Evolutionary conservation across 2,329 filamentous ascomycete species (phyloP).

Genomic region (Thielaviopsis populi): DNA sequence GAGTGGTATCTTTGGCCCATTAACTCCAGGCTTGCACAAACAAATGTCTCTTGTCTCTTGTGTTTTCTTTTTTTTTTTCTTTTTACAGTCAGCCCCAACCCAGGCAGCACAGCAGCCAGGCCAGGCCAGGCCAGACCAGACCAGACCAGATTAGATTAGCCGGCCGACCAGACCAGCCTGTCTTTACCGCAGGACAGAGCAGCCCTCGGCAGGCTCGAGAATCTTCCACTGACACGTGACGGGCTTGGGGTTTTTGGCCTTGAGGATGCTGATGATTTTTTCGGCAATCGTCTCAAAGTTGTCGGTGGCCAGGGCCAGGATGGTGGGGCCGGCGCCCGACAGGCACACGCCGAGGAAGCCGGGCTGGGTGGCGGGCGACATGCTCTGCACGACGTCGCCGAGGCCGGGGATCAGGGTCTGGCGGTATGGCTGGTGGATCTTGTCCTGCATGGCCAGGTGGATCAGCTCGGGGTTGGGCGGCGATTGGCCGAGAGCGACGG

Average conservation of each 20-base stretch:
- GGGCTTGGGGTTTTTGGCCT: constrained; percentile 39
- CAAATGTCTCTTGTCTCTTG: not conserved
- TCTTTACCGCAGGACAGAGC: constrained; percentile 29
- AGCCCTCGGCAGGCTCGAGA: constrained; percentile 72
- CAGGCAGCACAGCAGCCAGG: no score
- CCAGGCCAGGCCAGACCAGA: no score
- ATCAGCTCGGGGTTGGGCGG: constrained; percentile 89
- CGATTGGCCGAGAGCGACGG: constrained; percentile 74
- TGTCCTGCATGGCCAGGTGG: constrained; percentile 97
- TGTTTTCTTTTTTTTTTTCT: no score
- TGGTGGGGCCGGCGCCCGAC: constrained; percentile 87
- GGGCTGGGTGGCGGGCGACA: constrained; percentile 73
- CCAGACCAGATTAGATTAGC: no score
- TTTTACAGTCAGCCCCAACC: not conserved
- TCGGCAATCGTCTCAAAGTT: constrained; percentile 80
- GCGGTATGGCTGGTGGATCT: constrained; percentile 92
- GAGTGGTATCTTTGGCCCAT: not conserved
- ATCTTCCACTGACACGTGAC: constrained; percentile 70
- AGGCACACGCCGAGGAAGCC: constrained; percentile 89
- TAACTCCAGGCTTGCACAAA: not conserved
- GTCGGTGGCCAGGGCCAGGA: constrained; percentile 77
- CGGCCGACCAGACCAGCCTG: no score
- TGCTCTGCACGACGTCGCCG: constrained; percentile 75
- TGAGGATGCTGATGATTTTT: constrained; percentile 61
- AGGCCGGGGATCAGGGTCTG: constrained; percentile 83